These are phyloP conservation scores for Cyclocybe aegerita DNA, from an alignment of 768 basidiomycete species.

Conservation along the genomic window DNA sequence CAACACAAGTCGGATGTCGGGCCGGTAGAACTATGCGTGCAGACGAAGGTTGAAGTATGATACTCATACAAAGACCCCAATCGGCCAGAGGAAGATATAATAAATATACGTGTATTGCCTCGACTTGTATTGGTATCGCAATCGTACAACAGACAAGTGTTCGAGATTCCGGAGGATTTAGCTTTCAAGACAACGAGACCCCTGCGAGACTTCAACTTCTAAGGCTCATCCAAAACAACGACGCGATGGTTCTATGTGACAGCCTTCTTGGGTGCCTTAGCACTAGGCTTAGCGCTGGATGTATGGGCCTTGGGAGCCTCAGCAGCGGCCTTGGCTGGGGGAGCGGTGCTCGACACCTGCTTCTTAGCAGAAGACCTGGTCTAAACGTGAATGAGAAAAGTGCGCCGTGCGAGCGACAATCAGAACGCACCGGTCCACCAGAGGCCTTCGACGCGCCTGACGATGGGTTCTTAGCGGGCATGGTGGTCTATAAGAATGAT, in stretches of 20 bases:
- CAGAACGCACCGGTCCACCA: conserved; percentile 10
- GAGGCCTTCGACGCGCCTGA: conserved; percentile 17
- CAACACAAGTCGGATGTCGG: too few relatives aligned
- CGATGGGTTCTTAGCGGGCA: conserved; percentile 21
- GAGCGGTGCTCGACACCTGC: conserved; percentile 9
- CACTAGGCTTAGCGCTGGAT: conserved; percentile 12
- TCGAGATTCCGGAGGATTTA: not conserved
- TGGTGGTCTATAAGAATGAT: conserved; percentile 8
- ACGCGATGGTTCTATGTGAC: conserved; percentile 1
- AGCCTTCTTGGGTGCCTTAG: conserved; percentile 20
- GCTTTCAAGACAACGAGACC: not conserved
- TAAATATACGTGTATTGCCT: too few relatives aligned
- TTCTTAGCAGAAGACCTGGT: conserved; percentile 19
- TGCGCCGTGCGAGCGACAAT: not conserved
- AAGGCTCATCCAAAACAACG: conserved; percentile 1
- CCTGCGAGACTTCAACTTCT: conserved; percentile 2
- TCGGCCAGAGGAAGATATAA: too few relatives aligned
- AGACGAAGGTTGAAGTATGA: too few relatives aligned
- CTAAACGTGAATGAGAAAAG: conserved; percentile 2
- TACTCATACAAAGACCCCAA: too few relatives aligned
- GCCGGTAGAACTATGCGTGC: too few relatives aligned
- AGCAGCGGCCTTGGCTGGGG: conserved; percentile 9
- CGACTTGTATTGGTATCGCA: too few relatives aligned
- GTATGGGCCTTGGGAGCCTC: conserved; percentile 15
- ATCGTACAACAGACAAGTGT: too few relatives aligned